phyloP scores from a whole-genome alignment of 768 basidiomycete species.

The Chlorophyllum brunneum region DNA sequence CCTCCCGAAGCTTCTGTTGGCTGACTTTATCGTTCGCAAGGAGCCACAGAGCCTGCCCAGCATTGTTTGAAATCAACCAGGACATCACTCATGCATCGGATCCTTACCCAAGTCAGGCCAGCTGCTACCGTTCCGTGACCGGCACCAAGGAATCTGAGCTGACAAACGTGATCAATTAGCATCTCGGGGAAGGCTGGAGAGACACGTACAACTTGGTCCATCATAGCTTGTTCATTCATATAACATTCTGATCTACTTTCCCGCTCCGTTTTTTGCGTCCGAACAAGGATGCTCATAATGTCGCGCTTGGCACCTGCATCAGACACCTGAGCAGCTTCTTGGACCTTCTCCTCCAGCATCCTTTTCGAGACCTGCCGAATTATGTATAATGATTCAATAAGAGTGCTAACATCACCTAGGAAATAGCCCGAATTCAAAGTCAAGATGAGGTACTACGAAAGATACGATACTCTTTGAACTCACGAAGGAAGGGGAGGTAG shows the following conservation, averaged over 20 bases:
- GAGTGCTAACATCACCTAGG: slow-evolving; percentile 14
- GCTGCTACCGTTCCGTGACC: slow-evolving; percentile 45
- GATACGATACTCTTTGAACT: background rate
- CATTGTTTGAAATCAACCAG: background rate
- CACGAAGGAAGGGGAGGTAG: slow-evolving; percentile 15
- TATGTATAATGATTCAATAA: slow-evolving; percentile 28
- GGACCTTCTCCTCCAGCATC: slow-evolving; percentile 31
- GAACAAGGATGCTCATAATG: slow-evolving; percentile 37
- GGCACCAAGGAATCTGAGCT: slow-evolving; percentile 48
- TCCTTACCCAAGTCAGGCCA: slow-evolving; percentile 49
- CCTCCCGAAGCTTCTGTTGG: slow-evolving; percentile 50
- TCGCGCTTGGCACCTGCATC: slow-evolving; percentile 33
- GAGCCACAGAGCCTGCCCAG: slow-evolving; percentile 44
- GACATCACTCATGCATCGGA: slow-evolving; percentile 13
- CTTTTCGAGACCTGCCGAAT: slow-evolving; percentile 28
- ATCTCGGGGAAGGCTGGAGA: background rate
- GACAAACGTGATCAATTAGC: background rate
- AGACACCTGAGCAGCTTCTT: slow-evolving; percentile 20
- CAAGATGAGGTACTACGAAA: too few species aligned
- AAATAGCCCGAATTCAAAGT: too few species aligned
- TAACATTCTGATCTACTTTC: slow-evolving; percentile 21
- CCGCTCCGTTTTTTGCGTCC: slow-evolving; percentile 28
- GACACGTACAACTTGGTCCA: slow-evolving; percentile 34
- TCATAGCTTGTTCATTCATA: slow-evolving; percentile 35
- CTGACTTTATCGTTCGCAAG: slow-evolving; percentile 47